Evolutionary conservation across 2,329 filamentous ascomycete genomes (phyloP).

Genomic region (Colletotrichum somersetense): DNA sequence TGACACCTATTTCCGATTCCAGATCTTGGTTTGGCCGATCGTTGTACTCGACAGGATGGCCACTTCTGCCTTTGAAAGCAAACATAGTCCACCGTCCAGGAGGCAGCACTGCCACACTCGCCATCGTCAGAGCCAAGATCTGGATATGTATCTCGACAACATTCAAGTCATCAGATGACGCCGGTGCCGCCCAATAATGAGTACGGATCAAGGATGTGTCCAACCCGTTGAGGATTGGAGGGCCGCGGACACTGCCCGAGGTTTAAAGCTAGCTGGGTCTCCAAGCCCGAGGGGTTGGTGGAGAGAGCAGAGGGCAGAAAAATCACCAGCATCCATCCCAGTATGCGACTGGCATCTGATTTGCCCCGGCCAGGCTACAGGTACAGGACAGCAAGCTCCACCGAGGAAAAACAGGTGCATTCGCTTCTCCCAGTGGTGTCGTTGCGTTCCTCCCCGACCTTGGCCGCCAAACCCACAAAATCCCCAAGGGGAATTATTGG

Average conservation of each 20-base stretch:
- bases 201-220: not conserved
- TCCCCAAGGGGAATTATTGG: constrained; percentile 39
- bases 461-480: constrained; percentile 29
- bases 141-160: not conserved
- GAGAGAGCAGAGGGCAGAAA: not conserved
- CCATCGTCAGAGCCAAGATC: not conserved
- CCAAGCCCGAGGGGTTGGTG: not conserved
- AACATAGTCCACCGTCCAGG: not conserved
- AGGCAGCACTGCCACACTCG: constrained; percentile 2
- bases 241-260: constrained; percentile 15
- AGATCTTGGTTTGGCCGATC: constrained; percentile 16
- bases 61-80: not conserved
- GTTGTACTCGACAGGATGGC: not conserved
- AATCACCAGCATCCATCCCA: not conserved
- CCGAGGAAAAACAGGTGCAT: too few species aligned
- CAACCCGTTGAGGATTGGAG: not conserved
- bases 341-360: constrained; percentile 21
- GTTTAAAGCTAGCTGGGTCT: not conserved
- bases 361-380: constrained; percentile 11
- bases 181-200: not conserved
- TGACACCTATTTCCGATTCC: constrained; percentile 4
- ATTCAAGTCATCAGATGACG: not conserved
- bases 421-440: too few species aligned
- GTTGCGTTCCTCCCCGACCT: constrained; percentile 31
- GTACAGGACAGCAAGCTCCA: too few species aligned